Conservation (phyloP, 1,284 basidiomycete genomes). For the Termitomyces sp. region DNA sequence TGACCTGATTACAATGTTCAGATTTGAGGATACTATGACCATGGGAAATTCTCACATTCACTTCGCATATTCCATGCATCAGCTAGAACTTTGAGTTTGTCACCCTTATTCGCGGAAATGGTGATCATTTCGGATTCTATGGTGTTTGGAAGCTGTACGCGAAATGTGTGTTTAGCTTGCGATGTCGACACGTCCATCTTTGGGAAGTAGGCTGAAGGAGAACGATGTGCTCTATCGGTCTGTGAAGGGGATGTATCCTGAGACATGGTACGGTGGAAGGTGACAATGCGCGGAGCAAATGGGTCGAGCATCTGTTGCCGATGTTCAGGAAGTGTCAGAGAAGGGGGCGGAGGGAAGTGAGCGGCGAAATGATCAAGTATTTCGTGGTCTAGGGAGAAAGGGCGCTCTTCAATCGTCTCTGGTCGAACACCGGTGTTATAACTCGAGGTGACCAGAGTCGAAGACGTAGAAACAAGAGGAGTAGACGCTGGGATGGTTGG, state of each 20-base stretch:
- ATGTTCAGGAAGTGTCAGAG: constrained; percentile 13
- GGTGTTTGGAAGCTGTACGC: constrained; percentile 36
- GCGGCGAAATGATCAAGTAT: constrained; percentile 17
- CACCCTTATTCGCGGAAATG: constrained; percentile 46
- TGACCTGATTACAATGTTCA: constrained; percentile 32
- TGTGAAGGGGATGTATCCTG: constrained; percentile 23
- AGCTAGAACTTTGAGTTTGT: constrained; percentile 45
- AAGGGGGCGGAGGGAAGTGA: constrained; percentile 15
- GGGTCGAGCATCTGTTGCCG: constrained; percentile 8
- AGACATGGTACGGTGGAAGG: constrained; percentile 11
- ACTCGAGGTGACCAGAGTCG: constrained; percentile 2
- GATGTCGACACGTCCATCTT: constrained; percentile 35
- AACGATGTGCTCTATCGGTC: constrained; percentile 32
- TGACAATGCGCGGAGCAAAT: constrained; percentile 11
- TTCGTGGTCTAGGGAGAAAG: constrained; percentile 9
- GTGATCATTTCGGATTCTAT: constrained; percentile 55
- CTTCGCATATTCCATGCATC: constrained; percentile 54
- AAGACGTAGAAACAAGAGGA: constrained; percentile 6
- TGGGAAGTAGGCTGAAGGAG: constrained; percentile 32
- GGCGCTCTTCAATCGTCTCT: not conserved
- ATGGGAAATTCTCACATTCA: constrained; percentile 14
- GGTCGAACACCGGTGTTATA: not conserved
- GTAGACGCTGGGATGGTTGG: constrained; percentile 13
- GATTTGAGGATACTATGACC: constrained; percentile 7
- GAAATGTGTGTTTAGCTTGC: constrained; percentile 29